A percentile compares a stretch with the other conserved stretches of the same genome.
phyloP scores from a whole-genome alignment of 23 red algal species.

The Gracilaria caudata region DNA sequence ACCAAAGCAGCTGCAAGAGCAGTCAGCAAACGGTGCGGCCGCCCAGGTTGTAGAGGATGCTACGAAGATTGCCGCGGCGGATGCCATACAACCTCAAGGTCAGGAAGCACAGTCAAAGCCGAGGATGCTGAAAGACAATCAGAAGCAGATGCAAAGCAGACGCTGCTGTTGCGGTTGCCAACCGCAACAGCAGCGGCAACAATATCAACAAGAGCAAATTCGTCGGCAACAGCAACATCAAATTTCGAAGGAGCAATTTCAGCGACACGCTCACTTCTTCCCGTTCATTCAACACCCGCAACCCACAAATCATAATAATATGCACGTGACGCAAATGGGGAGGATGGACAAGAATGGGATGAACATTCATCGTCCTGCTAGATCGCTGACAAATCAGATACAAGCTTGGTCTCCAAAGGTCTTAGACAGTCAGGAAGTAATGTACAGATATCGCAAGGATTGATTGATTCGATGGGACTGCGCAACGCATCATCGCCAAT shows the following conservation, averaged over 20 bases:
- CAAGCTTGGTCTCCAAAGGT: conserved; percentile 15
- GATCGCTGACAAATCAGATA: neutral
- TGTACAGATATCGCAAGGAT: conserved; percentile 11
- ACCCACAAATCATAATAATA: neutral
- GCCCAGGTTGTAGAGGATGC: neutral
- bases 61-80: neutral
- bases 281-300: conserved; percentile 38
- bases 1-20: conserved; percentile 14
- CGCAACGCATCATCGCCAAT: neutral
- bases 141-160: conserved; percentile 6
- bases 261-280: conserved; percentile 14
- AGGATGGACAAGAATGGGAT: conserved; percentile 39
- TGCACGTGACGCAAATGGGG: neutral
- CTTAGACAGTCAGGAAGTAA: neutral
- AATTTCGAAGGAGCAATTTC: conserved; percentile 26
- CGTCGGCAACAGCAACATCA: conserved; percentile 48
- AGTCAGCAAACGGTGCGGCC: conserved; percentile 3
- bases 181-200: conserved; percentile 31
- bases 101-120: conserved; percentile 6
- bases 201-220: conserved; percentile 42
- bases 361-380: conserved; percentile 3
- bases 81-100: conserved; percentile 4
- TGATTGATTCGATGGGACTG: conserved; percentile 4
- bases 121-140: neutral
- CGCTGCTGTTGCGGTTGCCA: no score